Evolutionary conservation across 192 early-diverging fungal genomes (phyloP).

Genomic region (Gonapodya prolifera): DNA sequence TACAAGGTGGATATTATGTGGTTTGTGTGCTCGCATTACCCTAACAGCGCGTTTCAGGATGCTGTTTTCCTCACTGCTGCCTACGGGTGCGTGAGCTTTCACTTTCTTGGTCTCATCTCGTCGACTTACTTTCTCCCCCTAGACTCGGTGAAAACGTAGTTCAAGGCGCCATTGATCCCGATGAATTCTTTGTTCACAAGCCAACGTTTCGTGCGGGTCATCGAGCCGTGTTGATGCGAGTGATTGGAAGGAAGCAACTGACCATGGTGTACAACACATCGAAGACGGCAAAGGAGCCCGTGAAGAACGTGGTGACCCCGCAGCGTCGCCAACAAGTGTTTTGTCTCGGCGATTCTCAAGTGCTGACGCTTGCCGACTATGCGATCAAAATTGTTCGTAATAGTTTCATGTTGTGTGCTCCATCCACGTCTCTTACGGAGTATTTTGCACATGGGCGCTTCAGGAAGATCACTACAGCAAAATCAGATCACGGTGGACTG

Average conservation of each 20-base stretch:
- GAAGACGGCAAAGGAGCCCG: background rate
- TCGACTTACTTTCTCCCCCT: background rate
- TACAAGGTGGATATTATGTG: background rate
- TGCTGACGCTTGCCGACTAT: background rate
- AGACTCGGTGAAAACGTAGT: conserved; percentile 34
- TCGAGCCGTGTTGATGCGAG: background rate
- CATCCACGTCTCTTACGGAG: no score
- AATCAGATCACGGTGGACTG: background rate
- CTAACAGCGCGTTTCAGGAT: no score
- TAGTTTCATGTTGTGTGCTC: no score
- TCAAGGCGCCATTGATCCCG: conserved; percentile 32
- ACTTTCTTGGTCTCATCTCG: background rate
- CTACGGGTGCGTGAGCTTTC: conserved; percentile 16
- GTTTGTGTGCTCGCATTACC: conserved; percentile 21
- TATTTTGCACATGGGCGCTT: no score
- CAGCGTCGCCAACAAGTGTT: background rate
- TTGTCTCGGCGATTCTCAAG: background rate
- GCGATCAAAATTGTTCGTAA: conserved; percentile 6
- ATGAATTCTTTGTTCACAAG: conserved; percentile 9
- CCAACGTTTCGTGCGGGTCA: background rate
- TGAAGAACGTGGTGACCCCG: background rate
- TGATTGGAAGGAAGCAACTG: background rate
- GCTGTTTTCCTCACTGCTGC: conserved; percentile 21
- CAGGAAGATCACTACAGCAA: background rate
- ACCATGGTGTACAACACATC: background rate